Percentiles rank a stretch among this genome's conserved stretches.
Evolutionary conservation across 805 yeast genomes (phyloP).

Genomic region (Nakazawaea wyomingensis): DNA sequence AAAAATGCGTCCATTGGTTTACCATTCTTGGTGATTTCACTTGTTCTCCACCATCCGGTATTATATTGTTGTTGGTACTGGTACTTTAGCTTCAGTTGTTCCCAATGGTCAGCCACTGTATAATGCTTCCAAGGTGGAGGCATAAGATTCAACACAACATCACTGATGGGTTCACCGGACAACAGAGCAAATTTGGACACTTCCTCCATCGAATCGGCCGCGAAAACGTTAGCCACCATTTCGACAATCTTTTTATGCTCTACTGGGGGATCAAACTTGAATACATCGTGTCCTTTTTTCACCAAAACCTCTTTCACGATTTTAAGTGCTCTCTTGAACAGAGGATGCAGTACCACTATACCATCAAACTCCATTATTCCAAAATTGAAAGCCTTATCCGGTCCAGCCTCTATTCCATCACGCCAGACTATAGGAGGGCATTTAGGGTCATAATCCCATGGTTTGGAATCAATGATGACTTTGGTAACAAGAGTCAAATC

Average conservation of each 20-base stretch:
- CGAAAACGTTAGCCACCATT: constrained; percentile 24
- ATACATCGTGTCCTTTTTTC: constrained; percentile 44
- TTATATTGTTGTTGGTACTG: constrained; percentile 25
- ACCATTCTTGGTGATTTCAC: constrained; percentile 24
- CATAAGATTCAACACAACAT: constrained; percentile 25
- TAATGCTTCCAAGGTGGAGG: constrained; percentile 15
- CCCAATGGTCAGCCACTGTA: constrained; percentile 28
- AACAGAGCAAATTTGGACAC: constrained; percentile 21
- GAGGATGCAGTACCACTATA: constrained; percentile 43
- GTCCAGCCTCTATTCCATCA: too few species aligned
- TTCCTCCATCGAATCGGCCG: constrained; percentile 31
- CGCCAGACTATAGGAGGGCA: constrained; percentile 49
- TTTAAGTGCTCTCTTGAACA: constrained; percentile 41
- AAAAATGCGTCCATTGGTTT: constrained; percentile 34
- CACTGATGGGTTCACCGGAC: constrained; percentile 29
- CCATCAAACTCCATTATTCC: constrained; percentile 41
- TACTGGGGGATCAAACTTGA: constrained; percentile 37
- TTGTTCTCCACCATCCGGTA: constrained; percentile 24
- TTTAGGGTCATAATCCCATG: constrained; percentile 47
- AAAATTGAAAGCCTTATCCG: constrained; percentile 33
- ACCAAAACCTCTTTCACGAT: constrained; percentile 21
- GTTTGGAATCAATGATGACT: constrained; percentile 32
- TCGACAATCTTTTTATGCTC: constrained; percentile 22
- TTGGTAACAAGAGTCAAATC: constrained; percentile 33
- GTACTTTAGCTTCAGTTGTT: constrained; percentile 26